Conservation (phyloP, 2,329 filamentous ascomycete species). For the Verticillium longisporum region DNA sequence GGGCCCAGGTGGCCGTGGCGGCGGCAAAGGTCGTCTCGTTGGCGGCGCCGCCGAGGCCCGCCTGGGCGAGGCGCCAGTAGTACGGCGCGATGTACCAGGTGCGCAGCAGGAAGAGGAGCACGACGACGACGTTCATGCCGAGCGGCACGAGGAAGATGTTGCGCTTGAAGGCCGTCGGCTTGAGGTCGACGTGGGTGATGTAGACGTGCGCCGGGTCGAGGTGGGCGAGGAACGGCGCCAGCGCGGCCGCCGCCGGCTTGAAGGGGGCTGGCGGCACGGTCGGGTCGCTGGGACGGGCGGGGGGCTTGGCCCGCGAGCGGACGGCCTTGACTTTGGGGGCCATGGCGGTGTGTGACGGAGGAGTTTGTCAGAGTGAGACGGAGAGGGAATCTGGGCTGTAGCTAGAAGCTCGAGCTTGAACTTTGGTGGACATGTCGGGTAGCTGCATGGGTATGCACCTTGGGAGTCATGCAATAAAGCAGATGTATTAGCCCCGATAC, state of each 20-base stretch:
- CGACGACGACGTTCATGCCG: slow-evolving; percentile 65
- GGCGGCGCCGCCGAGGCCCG: slow-evolving; percentile 56
- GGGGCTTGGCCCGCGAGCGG: slow-evolving; percentile 24
- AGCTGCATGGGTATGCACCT: too few relatives aligned
- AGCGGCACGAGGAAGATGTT: slow-evolving; percentile 78
- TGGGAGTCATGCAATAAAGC: too few relatives aligned
- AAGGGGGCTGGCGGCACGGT: slow-evolving; percentile 57
- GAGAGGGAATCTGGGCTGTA: background rate
- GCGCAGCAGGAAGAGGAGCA: slow-evolving; percentile 59
- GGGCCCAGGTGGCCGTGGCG: slow-evolving; percentile 44
- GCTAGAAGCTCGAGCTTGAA: background rate
- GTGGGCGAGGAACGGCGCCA: slow-evolving; percentile 58
- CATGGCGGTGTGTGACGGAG: slow-evolving; percentile 5
- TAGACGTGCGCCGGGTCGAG: slow-evolving; percentile 69
- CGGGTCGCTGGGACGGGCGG: slow-evolving; percentile 15
- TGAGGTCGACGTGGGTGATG: slow-evolving; percentile 74
- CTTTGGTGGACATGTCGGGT: background rate
- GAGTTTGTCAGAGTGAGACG: background rate
- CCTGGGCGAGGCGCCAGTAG: slow-evolving; percentile 62
- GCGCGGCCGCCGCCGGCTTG: slow-evolving; percentile 52
- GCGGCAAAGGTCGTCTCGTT: slow-evolving; percentile 62
- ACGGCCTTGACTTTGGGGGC: slow-evolving; percentile 22
- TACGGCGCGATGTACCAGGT: slow-evolving; percentile 62
- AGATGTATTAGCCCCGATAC: background rate
- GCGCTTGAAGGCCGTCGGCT: slow-evolving; percentile 64